Evolutionary conservation across 2,329 filamentous ascomycete species (phyloP), one percentile per base, ranked within the genome.

Genomic region (Colletotrichum sp.): DNA sequence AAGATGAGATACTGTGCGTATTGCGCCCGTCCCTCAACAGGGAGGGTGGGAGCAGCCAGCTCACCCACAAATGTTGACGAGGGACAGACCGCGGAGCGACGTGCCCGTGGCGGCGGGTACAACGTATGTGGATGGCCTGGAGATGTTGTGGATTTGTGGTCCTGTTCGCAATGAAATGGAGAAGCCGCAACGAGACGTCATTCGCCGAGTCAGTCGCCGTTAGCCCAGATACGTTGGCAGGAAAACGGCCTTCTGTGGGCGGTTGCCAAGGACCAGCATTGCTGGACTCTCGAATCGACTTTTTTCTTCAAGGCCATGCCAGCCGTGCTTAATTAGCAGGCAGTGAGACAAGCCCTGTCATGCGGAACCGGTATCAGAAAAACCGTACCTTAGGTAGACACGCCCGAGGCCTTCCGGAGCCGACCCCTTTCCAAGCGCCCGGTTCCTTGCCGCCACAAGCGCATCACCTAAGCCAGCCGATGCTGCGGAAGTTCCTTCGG

Each of bases 51-150:
- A n/a, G 39, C 66, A 73, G 57, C 34, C 39, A 27, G 39, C 4
- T 39, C 60, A 30, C n/a, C 39, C 59, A 59, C 71, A 16, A 60
- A 64, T 13, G 44, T 39, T 59, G 30, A 30, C 27, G 39, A 71
- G 67, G 57, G 57, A 71, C 25, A 67, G 52, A 39, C 61, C 36
- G 72, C 61, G 39, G 48, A 67, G 66, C 52, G 19, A 70, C 55
- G 57, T 44, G 57, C 9, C 63, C 34, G 59, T 44, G 34, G 27
- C 61, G 27, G 63, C 63, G 70, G 70, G 63, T 72, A 67, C 63
- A 13, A 44, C 55, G 44, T 30, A 68, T 63, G 73, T 75, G 73
- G 73, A 64, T 75, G 69, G 73, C 68, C 73, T 75, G 73, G 69
- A 75, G 73, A 57, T 75, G 63, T 22, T 30, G 22, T 61, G 12